Conservation (phyloP, 2,329 filamentous ascomycete genomes). For the Parascedosporium putredinis region DNA sequence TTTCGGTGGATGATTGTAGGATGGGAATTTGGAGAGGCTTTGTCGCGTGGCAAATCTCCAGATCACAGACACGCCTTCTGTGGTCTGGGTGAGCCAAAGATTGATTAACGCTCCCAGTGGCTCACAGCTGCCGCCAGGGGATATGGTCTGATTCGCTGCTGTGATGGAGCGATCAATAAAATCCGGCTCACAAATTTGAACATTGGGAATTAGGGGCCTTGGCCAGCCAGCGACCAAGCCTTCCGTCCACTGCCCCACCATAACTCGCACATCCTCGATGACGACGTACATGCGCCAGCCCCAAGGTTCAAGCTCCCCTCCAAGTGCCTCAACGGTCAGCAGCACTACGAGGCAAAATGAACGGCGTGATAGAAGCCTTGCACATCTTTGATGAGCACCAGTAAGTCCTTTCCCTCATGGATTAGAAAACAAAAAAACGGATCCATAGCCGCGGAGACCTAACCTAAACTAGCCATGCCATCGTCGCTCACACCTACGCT, state of each 20-base stretch:
- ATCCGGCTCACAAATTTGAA: no score
- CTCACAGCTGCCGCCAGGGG: background rate
- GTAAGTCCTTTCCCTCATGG: constrained; percentile 35
- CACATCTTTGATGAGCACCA: constrained; percentile 96
- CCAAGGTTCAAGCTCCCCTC: background rate
- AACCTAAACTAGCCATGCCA: constrained; percentile 51
- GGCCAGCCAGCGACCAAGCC: background rate
- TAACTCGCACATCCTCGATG: background rate
- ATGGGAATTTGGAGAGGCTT: no score
- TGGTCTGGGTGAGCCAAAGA: no score
- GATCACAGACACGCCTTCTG: no score
- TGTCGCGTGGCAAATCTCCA: no score
- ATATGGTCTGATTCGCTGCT: background rate
- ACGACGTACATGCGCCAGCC: no score
- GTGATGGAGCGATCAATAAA: no score
- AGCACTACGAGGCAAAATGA: constrained; percentile 46
- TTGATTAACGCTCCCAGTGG: no score
- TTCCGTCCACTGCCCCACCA: constrained; percentile 2
- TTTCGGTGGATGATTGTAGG: no score
- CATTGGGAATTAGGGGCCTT: no score
- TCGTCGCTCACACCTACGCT: constrained; percentile 83
- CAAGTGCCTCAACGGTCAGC: background rate
- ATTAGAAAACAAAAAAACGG: background rate
- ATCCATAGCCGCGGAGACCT: constrained; percentile 1
- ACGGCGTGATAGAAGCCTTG: constrained; percentile 82